Base-by-base conservation (phyloP, 176 grass and related monocot species). In the Thinopyrum elongatum region DNA sequence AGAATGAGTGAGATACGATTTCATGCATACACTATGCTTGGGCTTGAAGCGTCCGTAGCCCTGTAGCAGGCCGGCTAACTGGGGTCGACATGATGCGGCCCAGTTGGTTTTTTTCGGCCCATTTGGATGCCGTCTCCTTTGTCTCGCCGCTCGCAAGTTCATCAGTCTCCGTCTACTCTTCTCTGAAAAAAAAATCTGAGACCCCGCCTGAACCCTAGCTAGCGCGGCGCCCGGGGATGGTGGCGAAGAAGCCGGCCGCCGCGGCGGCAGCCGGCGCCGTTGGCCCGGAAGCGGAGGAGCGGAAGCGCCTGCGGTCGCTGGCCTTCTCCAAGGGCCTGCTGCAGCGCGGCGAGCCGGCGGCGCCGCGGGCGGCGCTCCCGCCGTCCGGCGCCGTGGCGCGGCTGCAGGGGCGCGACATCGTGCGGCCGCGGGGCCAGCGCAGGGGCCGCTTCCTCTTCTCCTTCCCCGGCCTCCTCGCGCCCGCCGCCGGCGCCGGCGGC, bases 381-480 rank as follows among this genome's bases (percentile, higher is more conserved):
- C 92, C 93, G 27, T 86, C 96, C 66, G 51, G 58, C 8, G 84
- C 96, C 19, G 88, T 94, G 29, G 53, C 88, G 49, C 89, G 86
- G 64, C 88, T 98, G 78, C 88, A 95, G 78, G 96, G 96, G 23
- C 89, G 96, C 29, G 96, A 98, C 89, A 34, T 98, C 70, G 86
- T 95, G 60, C 92, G 94, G 28, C 19, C 19, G 7, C 88, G 96
- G 4, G 96, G 96, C 38, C 93, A 95, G 86, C 89, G 93, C 49
- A 90, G 82, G 88, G 92, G 91, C 74, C 90, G 96, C 42, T 98
- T 94, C 82, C 91, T 95, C 59, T 98, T 98, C 91, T 95, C 96
- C 79, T 83, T 98, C 69, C 96, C 96, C 2, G 91, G 96, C 57
- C 91, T 95, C 77, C 90, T 98, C 26, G 93, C 96, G 16, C 93